A percentile compares a stretch with the other conserved stretches of the same genome.
These are phyloP conservation scores for Pythium chondricola DNA, from an alignment of 352 stramenopile genomes.

Conservation along the genomic window DNA sequence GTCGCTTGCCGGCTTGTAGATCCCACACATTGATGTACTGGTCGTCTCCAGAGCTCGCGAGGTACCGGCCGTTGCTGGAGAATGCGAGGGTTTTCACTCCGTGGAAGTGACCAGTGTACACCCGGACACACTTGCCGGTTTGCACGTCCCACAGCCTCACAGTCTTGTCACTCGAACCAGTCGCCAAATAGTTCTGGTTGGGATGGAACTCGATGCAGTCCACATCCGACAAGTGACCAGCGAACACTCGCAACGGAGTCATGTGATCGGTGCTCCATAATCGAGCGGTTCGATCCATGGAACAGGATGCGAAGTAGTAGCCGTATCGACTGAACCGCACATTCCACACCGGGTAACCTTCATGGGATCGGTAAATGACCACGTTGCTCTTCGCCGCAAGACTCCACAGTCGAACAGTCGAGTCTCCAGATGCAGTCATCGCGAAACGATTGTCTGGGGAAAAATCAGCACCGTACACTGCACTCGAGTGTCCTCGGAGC, in stretches of 20 bases:
- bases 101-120: slow-evolving; percentile 89
- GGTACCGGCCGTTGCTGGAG: slow-evolving; percentile 86
- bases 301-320: slow-evolving; percentile 95
- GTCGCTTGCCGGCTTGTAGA: slow-evolving; percentile 81
- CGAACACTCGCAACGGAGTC: slow-evolving; percentile 90
- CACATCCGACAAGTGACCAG: slow-evolving; percentile 90
- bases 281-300: slow-evolving; percentile 89
- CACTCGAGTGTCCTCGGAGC: slow-evolving; percentile 64
- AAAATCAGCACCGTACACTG: slow-evolving; percentile 83
- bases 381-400: slow-evolving; percentile 75
- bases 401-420: slow-evolving; percentile 82
- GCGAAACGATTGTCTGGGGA: slow-evolving; percentile 84
- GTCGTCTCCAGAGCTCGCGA: slow-evolving; percentile 80
- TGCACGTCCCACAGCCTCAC: slow-evolving; percentile 94
- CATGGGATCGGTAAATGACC: slow-evolving; percentile 68
- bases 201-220: slow-evolving; percentile 91
- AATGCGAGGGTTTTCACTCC: slow-evolving; percentile 88
- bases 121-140: slow-evolving; percentile 86
- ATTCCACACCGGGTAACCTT: slow-evolving; percentile 87
- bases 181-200: slow-evolving; percentile 95
- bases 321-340: slow-evolving; percentile 86
- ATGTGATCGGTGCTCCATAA: slow-evolving; percentile 92
- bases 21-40: slow-evolving; percentile 94
- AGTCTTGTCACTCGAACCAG: slow-evolving; percentile 92
- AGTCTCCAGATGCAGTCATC: slow-evolving; percentile 74